phyloP scores from a whole-genome alignment of 768 basidiomycete genomes.

The Boletus patriciae region DNA sequence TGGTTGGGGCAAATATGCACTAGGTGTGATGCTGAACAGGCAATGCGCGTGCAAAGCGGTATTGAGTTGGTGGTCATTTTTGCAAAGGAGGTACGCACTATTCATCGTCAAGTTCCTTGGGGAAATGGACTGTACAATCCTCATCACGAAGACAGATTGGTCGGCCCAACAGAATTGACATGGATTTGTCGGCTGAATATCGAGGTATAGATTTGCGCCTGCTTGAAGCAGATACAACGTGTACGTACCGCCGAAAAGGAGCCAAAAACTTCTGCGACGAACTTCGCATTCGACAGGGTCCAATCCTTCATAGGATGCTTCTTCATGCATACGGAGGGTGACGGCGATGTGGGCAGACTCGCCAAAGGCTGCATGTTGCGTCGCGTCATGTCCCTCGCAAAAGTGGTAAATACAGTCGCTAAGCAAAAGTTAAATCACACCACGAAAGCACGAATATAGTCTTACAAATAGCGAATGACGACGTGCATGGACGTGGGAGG shows the following conservation, averaged over 20 bases:
- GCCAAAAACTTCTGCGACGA: constrained; percentile 84
- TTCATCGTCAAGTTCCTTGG: constrained; percentile 86
- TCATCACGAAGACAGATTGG: constrained; percentile 87
- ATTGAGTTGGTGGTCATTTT: constrained; percentile 29
- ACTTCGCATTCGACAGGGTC: constrained; percentile 89
- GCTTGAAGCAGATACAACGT: neutral
- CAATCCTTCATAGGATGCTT: constrained; percentile 75
- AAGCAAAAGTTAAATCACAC: constrained; percentile 9
- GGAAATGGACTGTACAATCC: constrained; percentile 87
- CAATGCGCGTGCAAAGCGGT: constrained; percentile 16
- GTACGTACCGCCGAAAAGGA: constrained; percentile 78
- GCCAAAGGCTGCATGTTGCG: constrained; percentile 84
- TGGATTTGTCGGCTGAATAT: constrained; percentile 78
- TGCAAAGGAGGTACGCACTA: constrained; percentile 55
- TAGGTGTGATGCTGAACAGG: constrained; percentile 69
- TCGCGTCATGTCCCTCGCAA: constrained; percentile 84
- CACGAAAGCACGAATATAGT: constrained; percentile 11
- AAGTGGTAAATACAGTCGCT: constrained; percentile 87
- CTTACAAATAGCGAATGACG: constrained; percentile 87
- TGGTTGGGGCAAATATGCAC: constrained; percentile 83
- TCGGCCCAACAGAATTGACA: constrained; percentile 80
- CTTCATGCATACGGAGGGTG: constrained; percentile 83
- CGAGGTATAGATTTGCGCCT: neutral
- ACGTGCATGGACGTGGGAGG: constrained; percentile 83
- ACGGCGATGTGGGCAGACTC: constrained; percentile 84